Evolutionary conservation across 306 rosid genomes (phyloP).

Genomic region (Glycine tomentella): DNA sequence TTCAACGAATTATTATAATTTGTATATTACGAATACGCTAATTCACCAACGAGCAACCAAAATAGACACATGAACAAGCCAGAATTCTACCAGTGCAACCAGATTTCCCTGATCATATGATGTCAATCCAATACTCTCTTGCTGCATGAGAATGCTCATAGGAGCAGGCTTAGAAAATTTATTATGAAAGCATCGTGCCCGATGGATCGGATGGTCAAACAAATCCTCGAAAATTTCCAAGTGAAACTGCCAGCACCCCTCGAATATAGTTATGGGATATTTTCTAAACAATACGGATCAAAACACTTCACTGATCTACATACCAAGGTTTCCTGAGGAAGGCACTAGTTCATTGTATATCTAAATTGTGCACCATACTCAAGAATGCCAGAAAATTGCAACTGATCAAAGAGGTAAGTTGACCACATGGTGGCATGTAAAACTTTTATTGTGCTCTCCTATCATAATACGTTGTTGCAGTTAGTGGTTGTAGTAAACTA

Average conservation of each 20-base stretch:
- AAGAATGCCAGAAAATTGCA: conserved; percentile 46
- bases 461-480: conserved; percentile 34
- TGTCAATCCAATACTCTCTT: conserved; percentile 9
- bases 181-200: background rate
- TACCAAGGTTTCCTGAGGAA: conserved; percentile 36
- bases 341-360: conserved; percentile 37
- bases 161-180: no score
- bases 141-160: conserved; percentile 20
- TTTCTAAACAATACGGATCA: background rate
- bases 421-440: conserved; percentile 54
- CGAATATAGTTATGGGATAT: background rate
- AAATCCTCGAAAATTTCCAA: conserved; percentile 4
- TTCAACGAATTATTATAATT: background rate
- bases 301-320: no score
- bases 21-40: background rate
- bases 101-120: background rate
- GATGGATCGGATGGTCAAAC: conserved; percentile 1
- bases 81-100: background rate
- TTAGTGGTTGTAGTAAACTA: conserved; percentile 45
- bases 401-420: conserved; percentile 38
- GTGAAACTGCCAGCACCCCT: conserved; percentile 24
- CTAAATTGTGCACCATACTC: conserved; percentile 49
- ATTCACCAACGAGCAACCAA: background rate
- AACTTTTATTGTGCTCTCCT: conserved; percentile 61
- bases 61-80: background rate